Conservation (phyloP, 225 moss, liverwort and hornwort species). For the Physcomitrellopsis africana region DNA sequence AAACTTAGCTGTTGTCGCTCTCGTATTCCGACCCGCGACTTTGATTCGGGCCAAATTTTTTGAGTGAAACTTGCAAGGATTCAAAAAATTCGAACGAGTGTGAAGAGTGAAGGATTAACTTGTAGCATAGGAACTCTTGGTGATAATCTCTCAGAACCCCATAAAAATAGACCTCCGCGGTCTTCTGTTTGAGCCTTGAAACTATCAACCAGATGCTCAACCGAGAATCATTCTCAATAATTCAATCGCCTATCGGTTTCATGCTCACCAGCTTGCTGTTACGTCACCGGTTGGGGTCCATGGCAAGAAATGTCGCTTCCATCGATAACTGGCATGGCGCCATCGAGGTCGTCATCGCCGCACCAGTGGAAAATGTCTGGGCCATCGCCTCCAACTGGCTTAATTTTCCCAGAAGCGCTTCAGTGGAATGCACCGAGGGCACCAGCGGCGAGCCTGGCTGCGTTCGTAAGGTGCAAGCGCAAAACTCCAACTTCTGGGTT, state of each 20-base stretch:
- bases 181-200: background rate
- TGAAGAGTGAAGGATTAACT: background rate
- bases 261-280: constrained; percentile 13
- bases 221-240: background rate
- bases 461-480: constrained; percentile 43
- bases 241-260: background rate
- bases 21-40: background rate
- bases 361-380: constrained; percentile 59
- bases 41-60: background rate
- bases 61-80: background rate
- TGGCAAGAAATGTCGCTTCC: constrained; percentile 15
- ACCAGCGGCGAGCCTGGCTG: constrained; percentile 50
- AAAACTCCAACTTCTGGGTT: constrained; percentile 45
- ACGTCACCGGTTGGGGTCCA: constrained; percentile 25
- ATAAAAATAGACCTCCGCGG: background rate
- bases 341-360: constrained; percentile 44
- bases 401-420: constrained; percentile 35
- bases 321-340: constrained; percentile 38
- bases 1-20: no score
- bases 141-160: background rate
- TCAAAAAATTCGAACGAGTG: background rate
- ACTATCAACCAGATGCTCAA: background rate
- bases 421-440: constrained; percentile 48
- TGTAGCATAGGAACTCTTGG: background rate
- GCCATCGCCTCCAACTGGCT: constrained; percentile 59